These are phyloP conservation scores for Candida anutae DNA, from an alignment of 1,139 yeast genomes.

Conservation along the genomic window DNA sequence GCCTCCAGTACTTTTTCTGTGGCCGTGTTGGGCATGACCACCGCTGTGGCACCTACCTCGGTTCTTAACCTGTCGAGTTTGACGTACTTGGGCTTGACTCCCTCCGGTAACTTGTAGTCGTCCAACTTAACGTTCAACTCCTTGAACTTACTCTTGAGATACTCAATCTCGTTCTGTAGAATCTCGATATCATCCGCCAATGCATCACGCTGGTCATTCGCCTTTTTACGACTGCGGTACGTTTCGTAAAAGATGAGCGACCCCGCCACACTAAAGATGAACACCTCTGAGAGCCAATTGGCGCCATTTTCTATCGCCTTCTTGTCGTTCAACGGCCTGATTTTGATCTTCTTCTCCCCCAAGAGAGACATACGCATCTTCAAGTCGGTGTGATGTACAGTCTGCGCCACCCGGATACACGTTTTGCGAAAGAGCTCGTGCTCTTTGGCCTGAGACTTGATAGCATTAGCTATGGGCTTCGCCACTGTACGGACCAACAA, in stretches of 20 bases:
- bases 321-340: constrained; percentile 77
- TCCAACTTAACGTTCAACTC: constrained; percentile 36
- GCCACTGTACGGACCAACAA: constrained; percentile 71
- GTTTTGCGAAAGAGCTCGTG: constrained; percentile 55
- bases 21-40: not conserved
- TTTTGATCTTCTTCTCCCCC: constrained; percentile 49
- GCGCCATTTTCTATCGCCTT: constrained; percentile 85
- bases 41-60: too few species aligned
- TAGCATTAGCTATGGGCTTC: constrained; percentile 68
- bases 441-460: constrained; percentile 72
- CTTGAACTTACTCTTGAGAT: constrained; percentile 41
- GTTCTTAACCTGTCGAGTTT: constrained; percentile 11
- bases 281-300: constrained; percentile 65
- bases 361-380: constrained; percentile 54
- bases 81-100: constrained; percentile 36
- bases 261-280: constrained; percentile 77
- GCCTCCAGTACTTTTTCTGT: not conserved
- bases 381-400: constrained; percentile 61
- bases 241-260: constrained; percentile 70
- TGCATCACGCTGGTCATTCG: constrained; percentile 50
- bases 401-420: constrained; percentile 71
- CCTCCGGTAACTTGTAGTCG: constrained; percentile 41
- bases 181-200: constrained; percentile 62
- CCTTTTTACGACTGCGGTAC: constrained; percentile 60
- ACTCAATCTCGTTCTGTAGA: constrained; percentile 63